Conservation (phyloP, 2,329 filamentous ascomycete species). For the Calonectria henricotiae region DNA sequence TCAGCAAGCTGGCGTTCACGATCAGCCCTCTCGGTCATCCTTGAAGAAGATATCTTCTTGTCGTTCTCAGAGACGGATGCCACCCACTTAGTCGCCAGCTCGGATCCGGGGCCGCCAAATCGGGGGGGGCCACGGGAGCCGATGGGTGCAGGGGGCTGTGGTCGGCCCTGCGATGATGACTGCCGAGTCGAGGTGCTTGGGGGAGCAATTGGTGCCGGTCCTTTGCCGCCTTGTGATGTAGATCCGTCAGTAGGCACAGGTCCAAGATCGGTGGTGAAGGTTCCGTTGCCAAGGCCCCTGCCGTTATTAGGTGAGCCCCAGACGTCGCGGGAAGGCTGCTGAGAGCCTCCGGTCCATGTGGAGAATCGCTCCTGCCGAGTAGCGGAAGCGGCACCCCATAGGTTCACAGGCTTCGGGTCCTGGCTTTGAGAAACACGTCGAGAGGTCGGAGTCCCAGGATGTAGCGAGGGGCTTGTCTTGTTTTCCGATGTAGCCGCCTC, state of each 20-base stretch:
- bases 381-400: slow-evolving; percentile 59
- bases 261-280: slow-evolving; percentile 77
- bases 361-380: slow-evolving; percentile 66
- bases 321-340: slow-evolving; percentile 72
- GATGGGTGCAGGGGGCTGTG: slow-evolving; percentile 55
- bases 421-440: slow-evolving; percentile 57
- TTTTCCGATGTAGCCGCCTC: slow-evolving; percentile 35
- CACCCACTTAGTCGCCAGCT: slow-evolving; percentile 63
- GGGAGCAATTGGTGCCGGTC: slow-evolving; percentile 66
- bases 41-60: slow-evolving; percentile 61
- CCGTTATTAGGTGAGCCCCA: slow-evolving; percentile 84
- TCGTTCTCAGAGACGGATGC: slow-evolving; percentile 65
- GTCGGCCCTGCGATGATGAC: slow-evolving; percentile 50
- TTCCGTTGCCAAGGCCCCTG: slow-evolving; percentile 83
- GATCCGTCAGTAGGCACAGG: slow-evolving; percentile 62
- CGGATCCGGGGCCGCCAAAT: slow-evolving; percentile 52
- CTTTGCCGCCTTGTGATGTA: slow-evolving; percentile 55
- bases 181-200: slow-evolving; percentile 52
- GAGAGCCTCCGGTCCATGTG: slow-evolving; percentile 66
- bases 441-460: slow-evolving; percentile 38
- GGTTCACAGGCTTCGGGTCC: slow-evolving; percentile 55
- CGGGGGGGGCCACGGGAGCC: slow-evolving; percentile 55
- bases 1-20: slow-evolving; percentile 64
- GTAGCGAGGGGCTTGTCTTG: slow-evolving; percentile 42
- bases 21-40: slow-evolving; percentile 60